Conservation (phyloP, 2,329 filamentous ascomycete genomes). For the Dissoconium aciculare region DNA sequence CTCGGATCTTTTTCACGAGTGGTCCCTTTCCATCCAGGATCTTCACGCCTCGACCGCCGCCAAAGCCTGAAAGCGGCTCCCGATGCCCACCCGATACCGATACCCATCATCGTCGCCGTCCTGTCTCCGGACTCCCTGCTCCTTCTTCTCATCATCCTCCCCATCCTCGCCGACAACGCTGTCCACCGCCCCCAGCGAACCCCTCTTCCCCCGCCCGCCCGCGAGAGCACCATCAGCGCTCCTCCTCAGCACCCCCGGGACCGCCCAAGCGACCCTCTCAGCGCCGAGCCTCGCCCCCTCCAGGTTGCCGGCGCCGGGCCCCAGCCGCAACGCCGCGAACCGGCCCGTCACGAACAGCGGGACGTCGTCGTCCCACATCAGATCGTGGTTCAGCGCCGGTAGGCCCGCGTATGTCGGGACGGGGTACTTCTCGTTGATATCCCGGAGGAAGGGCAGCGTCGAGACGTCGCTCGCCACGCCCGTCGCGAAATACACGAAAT, state of each 20-base stretch:
- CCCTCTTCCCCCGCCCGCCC: background rate
- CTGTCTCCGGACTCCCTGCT: no score
- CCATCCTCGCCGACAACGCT: background rate
- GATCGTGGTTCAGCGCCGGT: constrained; percentile 58
- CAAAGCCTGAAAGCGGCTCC: background rate
- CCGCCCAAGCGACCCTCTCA: constrained; percentile 56
- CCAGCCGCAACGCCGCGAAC: constrained; percentile 51
- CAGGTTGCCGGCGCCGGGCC: constrained; percentile 58
- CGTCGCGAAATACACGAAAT: constrained; percentile 65
- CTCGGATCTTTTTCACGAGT: background rate
- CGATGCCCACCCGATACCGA: background rate
- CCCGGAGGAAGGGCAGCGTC: constrained; percentile 45
- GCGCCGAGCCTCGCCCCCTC: constrained; percentile 59
- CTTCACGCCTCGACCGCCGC: background rate
- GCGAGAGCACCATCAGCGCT: background rate
- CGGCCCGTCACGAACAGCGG: constrained; percentile 58
- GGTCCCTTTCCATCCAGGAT: background rate
- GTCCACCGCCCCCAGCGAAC: background rate
- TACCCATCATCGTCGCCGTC: constrained; percentile 1
- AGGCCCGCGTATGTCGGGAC: constrained; percentile 50
- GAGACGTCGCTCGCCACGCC: constrained; percentile 51
- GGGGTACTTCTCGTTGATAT: constrained; percentile 44
- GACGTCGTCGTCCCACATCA: constrained; percentile 60
- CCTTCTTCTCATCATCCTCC: background rate
- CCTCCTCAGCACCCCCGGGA: constrained; percentile 41